Evolutionary conservation across 495 filamentous ascomycete genomes (phyloP).

Genomic region (Lindgomyces ingoldianus): DNA sequence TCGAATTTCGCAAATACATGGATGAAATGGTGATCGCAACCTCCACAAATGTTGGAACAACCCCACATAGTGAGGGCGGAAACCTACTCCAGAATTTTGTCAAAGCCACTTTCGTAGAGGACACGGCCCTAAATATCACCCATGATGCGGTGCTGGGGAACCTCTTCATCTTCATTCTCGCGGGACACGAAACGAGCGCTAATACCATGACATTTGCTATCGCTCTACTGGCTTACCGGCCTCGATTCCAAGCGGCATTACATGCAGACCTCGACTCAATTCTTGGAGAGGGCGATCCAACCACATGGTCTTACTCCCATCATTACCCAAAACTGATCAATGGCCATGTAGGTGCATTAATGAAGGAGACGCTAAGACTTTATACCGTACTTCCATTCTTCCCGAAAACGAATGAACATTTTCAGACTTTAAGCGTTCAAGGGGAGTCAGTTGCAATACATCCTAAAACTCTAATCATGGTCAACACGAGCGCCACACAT

Average conservation of each 20-base stretch:
- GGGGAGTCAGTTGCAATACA: not conserved
- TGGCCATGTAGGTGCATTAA: not conserved
- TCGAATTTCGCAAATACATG: not conserved
- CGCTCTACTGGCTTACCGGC: too few relatives aligned
- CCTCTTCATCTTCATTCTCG: constrained; percentile 1
- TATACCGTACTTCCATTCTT: constrained; percentile 1
- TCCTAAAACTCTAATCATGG: not conserved
- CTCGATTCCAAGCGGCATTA: too few relatives aligned
- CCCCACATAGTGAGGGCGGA: not conserved
- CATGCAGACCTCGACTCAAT: constrained; percentile 3
- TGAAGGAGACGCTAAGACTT: not conserved
- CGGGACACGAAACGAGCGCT: not conserved
- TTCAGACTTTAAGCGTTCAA: not conserved
- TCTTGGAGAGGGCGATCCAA: not conserved
- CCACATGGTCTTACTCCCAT: not conserved
- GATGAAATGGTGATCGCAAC: not conserved
- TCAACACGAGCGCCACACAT: constrained; percentile 1
- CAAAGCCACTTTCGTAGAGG: not conserved
- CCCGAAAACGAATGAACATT: not conserved
- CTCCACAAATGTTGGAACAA: not conserved
- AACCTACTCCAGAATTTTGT: not conserved
- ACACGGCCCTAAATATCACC: not conserved
- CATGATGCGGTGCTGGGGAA: not conserved
- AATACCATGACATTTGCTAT: not conserved
- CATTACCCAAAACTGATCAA: not conserved